Evolutionary conservation across 225 moss, liverwort and hornwort species (phyloP), one percentile per base, ranked within the genome.

Genomic region (Lunularia cruciata): DNA sequence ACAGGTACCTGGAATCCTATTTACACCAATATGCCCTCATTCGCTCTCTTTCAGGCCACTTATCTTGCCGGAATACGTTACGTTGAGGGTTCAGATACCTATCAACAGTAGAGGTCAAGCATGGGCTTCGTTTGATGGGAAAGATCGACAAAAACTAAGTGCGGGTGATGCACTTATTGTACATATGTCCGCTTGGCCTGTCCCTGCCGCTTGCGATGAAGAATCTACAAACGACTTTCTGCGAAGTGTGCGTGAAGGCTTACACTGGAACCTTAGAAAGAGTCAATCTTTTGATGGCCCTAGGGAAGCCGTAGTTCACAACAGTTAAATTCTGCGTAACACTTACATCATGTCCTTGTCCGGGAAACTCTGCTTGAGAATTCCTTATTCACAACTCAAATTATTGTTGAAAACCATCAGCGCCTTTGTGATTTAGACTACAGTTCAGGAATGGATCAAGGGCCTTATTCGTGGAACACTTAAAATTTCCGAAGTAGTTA

Each of bases 51-150:
- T 95, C 76, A 86, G 95, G 75, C 95, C 95, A 12, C 75, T 95
- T 35, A 92, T 95, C 76, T 55, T 95, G 65, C 95, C 95, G 23
- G 95, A 90, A 74, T 84, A 86, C 64, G 90, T 86, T 47, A 86
- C 85, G 31, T 75, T 95, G 72, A 82, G 88, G 68, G 68, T 95
- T 22, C 92, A 89, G 77, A 81, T 95, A 68, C 95, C 95, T 19
- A 39, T 77, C 6, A 81, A 78, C 65, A 86, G 89, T 74, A 82
- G 90, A 58, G 89, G 89, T 48, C 84, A 88, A 72, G 89, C 95
- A 53, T 92, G 95, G 95, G 95, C 87, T 45, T 92, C 92, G 55
- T 95, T 95, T 82, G 95, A 95, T 84, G 95, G 95, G n/a, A 95
- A 95, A 74, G 86, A 88, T 42, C 85, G 90, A 61, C 86, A 85